Evolutionary conservation across 768 basidiomycete genomes (phyloP).

Genomic region (Phylloporus sp.): DNA sequence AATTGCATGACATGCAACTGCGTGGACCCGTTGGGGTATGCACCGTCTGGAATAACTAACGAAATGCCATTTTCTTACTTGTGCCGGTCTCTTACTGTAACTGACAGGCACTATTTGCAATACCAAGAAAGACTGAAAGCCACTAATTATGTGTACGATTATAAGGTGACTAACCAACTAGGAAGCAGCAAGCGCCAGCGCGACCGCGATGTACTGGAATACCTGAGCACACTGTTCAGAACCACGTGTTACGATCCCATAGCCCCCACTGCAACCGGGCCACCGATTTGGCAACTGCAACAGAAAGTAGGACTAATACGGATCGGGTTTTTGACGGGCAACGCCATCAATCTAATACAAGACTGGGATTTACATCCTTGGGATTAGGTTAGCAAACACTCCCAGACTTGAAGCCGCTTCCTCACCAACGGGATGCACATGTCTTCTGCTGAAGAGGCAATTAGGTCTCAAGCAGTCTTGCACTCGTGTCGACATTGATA

Average conservation of each 20-base stretch:
- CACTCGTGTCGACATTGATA: constrained; percentile 61
- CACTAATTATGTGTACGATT: constrained; percentile 20
- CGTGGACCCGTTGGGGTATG: no score
- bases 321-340: constrained; percentile 67
- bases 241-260: constrained; percentile 17
- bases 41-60: no score
- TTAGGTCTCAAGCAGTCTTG: constrained; percentile 61
- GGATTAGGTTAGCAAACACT: constrained; percentile 13
- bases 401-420: not conserved
- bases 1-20: no score
- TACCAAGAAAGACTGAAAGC: no score
- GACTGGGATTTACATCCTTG: constrained; percentile 50
- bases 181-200: constrained; percentile 19
- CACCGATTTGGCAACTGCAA: constrained; percentile 28
- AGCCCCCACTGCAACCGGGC: constrained; percentile 9
- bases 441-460: constrained; percentile 69
- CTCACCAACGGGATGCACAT: constrained; percentile 52
- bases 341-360: constrained; percentile 62
- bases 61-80: no score
- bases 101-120: no score
- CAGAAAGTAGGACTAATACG: constrained; percentile 55
- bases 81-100: no score
- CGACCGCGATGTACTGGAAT: constrained; percentile 10
- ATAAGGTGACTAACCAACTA: constrained; percentile 19
- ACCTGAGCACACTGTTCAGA: not conserved